Conservation (phyloP, 2,329 filamentous ascomycete genomes). For the Emmonsiellopsis sp. region DNA sequence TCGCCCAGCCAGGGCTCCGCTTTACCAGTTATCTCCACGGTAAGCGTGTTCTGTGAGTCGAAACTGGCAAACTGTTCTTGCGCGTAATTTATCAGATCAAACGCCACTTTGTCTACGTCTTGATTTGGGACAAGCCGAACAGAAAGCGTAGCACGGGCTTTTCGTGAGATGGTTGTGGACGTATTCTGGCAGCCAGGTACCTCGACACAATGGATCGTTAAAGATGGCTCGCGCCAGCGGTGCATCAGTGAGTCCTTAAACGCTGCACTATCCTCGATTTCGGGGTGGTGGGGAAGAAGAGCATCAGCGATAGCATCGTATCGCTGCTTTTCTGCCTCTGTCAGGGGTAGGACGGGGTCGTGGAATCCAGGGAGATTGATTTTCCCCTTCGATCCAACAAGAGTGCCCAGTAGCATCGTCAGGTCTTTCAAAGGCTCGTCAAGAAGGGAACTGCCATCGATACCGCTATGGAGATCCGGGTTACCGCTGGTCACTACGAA, state of each 20-base stretch:
- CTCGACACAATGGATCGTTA: slow-evolving; percentile 89
- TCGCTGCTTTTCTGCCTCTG: slow-evolving; percentile 63
- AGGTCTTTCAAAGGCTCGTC: slow-evolving; percentile 90
- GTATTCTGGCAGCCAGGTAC: slow-evolving; percentile 82
- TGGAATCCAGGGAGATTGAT: slow-evolving; percentile 85
- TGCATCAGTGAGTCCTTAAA: slow-evolving; percentile 82
- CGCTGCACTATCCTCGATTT: slow-evolving; percentile 53
- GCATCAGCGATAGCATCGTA: slow-evolving; percentile 78
- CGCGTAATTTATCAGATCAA: slow-evolving; percentile 58
- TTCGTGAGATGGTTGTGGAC: slow-evolving; percentile 73
- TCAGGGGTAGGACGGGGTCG: slow-evolving; percentile 68
- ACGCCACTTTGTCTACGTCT: slow-evolving; percentile 67
- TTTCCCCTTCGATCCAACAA: slow-evolving; percentile 71
- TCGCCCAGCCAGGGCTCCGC: slow-evolving; percentile 96
- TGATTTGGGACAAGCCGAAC: slow-evolving; percentile 90
- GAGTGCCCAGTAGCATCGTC: slow-evolving; percentile 67
- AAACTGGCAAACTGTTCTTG: slow-evolving; percentile 61
- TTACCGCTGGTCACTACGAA: slow-evolving; percentile 76
- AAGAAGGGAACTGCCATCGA: slow-evolving; percentile 80
- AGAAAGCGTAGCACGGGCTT: slow-evolving; percentile 80
- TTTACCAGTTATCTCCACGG: slow-evolving; percentile 78
- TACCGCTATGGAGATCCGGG: slow-evolving; percentile 87
- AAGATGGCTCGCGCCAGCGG: slow-evolving; percentile 86
- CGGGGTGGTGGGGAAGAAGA: slow-evolving; percentile 61
- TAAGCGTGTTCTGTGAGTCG: slow-evolving; percentile 70